Evolutionary conservation across 73 alveolate genomes (phyloP).

Genomic region (Durusdinium trenchii): DNA sequence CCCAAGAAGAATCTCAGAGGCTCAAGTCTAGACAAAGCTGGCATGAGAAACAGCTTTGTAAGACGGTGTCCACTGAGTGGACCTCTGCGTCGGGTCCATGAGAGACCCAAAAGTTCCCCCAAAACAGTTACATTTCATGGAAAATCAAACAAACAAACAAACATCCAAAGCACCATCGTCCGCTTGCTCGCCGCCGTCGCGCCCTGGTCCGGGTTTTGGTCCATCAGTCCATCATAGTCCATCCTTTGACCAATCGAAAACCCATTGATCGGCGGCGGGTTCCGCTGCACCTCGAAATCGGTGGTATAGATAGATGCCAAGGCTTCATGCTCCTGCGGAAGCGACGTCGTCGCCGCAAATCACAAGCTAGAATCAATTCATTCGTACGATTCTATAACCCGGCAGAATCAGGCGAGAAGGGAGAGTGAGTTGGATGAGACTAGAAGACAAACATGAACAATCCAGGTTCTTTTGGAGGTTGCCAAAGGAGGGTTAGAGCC

Average conservation of each 20-base stretch:
- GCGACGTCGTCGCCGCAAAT: not conserved
- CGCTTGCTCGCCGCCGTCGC: too few relatives aligned
- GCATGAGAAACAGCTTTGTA: too few relatives aligned
- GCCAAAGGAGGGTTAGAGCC: too few relatives aligned
- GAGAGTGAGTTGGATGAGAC: not conserved
- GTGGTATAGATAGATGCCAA: constrained; percentile 48
- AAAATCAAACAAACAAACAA: not conserved
- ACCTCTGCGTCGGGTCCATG: too few relatives aligned
- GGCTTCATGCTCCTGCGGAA: constrained; percentile 62
- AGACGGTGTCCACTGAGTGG: too few relatives aligned
- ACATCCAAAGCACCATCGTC: not conserved
- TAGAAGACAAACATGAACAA: not conserved
- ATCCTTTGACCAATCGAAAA: not conserved
- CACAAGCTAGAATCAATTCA: not conserved
- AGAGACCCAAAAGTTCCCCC: too few relatives aligned
- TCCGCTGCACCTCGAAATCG: constrained; percentile 51
- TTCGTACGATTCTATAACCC: not conserved
- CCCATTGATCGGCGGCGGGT: not conserved
- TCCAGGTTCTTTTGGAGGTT: not conserved
- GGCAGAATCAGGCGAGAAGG: not conserved
- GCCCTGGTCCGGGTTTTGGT: too few relatives aligned
- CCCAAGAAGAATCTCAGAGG: too few relatives aligned
- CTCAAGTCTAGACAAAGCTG: too few relatives aligned
- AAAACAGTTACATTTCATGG: too few relatives aligned
- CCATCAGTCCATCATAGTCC: not conserved